A percentile compares a stretch with the other conserved stretches of the same genome.
Evolutionary conservation across 2,329 filamentous ascomycete genomes (phyloP).

Genomic region (Verruconis gallopava): DNA sequence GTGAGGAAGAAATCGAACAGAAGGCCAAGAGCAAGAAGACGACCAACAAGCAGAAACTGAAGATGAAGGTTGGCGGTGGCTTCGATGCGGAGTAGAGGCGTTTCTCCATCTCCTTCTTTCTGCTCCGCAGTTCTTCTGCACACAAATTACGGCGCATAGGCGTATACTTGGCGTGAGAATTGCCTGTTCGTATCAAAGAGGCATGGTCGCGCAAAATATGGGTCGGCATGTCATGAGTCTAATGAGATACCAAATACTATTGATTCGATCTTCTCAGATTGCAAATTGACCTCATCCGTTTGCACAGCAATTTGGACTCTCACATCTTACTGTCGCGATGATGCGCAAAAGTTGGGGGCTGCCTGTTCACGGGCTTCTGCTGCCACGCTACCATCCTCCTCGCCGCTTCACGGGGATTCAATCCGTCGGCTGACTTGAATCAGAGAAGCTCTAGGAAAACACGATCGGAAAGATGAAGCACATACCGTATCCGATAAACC

Average conservation of each 20-base stretch:
- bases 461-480: background rate
- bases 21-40: constrained; percentile 19
- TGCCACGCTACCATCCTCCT: constrained; percentile 9
- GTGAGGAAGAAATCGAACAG: constrained; percentile 22
- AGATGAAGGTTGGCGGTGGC: constrained; percentile 31
- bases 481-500: constrained; percentile 22
- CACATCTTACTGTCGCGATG: constrained; percentile 6
- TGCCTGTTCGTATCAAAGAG: too few species aligned
- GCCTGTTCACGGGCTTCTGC: constrained; percentile 5
- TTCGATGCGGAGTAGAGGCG: constrained; percentile 24
- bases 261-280: too few species aligned
- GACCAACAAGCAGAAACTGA: constrained; percentile 34
- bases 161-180: too few species aligned
- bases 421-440: constrained; percentile 2
- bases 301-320: too few species aligned
- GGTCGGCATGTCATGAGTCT: background rate
- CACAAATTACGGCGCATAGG: too few species aligned
- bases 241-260: background rate
- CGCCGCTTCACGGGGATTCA: constrained; percentile 7
- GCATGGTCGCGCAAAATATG: too few species aligned
- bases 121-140: constrained; percentile 3
- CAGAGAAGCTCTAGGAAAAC: background rate
- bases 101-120: background rate
- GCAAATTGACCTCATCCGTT: too few species aligned
- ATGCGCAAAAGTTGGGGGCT: constrained; percentile 7